phyloP scores from a whole-genome alignment of 768 basidiomycete genomes.

The Sarcomyxa edulis region DNA sequence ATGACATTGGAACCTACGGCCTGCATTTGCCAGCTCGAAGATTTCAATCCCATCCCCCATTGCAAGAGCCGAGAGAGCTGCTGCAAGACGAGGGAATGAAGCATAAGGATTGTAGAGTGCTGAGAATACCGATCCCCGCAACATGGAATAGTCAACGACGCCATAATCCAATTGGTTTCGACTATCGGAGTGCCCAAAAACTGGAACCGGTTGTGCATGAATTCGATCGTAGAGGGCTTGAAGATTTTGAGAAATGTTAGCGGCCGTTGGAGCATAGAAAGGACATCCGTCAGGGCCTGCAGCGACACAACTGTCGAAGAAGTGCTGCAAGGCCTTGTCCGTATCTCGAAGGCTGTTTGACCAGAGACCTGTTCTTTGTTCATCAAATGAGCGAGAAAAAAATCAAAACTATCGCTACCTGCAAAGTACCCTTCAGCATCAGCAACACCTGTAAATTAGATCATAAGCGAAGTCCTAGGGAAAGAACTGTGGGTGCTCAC shows the following conservation, averaged over 20 bases:
- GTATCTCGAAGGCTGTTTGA: constrained; percentile 15
- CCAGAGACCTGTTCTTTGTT: constrained; percentile 7
- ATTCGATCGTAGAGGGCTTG: constrained; percentile 10
- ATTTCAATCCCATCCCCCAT: constrained; percentile 17
- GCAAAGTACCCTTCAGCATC: constrained; percentile 21
- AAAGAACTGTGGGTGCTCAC: constrained; percentile 4
- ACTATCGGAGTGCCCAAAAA: too few relatives aligned
- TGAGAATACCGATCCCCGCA: constrained; percentile 14
- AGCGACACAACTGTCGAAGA: constrained; percentile 16
- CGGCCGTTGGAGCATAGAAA: constrained; percentile 15
- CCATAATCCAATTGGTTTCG: constrained; percentile 12
- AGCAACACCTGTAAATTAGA: constrained; percentile 12
- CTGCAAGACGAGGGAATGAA: constrained; percentile 12
- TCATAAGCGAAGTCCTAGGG: neutral
- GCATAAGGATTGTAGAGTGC: constrained; percentile 18
- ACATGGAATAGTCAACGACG: constrained; percentile 15
- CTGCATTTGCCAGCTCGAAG: constrained; percentile 4
- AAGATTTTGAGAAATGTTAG: constrained; percentile 12
- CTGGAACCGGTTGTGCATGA: constrained; percentile 14
- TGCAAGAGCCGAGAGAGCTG: constrained; percentile 18
- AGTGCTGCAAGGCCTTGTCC: constrained; percentile 16
- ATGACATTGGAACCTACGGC: constrained; percentile 3
- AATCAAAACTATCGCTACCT: constrained; percentile 7
- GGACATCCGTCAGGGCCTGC: constrained; percentile 18
- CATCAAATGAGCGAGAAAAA: neutral